phyloP scores from a whole-genome alignment of 1,284 basidiomycete species.

The Trichosporon faecale region DNA sequence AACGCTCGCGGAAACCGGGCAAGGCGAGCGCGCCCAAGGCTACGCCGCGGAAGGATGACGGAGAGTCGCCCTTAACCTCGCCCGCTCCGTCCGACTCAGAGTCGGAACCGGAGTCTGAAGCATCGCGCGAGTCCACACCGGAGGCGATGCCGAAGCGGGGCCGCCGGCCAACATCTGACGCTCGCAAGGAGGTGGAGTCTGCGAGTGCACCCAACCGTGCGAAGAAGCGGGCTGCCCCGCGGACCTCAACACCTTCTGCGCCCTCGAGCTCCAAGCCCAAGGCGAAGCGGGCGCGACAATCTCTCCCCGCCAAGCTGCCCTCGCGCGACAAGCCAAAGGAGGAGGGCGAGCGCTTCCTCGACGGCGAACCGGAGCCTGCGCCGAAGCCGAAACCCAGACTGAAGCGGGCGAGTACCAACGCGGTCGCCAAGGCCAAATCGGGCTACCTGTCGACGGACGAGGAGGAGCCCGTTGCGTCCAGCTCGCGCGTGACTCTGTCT shows the following conservation, averaged over 20 bases:
- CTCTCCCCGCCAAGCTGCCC: not conserved
- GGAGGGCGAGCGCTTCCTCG: not conserved
- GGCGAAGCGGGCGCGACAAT: not conserved
- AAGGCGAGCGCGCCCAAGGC: not conserved
- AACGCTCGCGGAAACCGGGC: not conserved
- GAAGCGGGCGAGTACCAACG: not conserved
- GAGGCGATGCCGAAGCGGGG: not conserved
- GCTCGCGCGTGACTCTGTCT: not conserved
- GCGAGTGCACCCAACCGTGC: not conserved
- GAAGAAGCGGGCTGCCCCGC: not conserved
- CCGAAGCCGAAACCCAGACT: not conserved
- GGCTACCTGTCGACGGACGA: slow-evolving; percentile 1
- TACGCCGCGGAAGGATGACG: not conserved
- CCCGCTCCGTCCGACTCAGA: too few species aligned
- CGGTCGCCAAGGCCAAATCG: not conserved
- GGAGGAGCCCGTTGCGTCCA: not conserved
- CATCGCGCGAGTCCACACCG: not conserved
- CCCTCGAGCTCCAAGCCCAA: not conserved
- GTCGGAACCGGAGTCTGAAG: not conserved
- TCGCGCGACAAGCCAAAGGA: not conserved
- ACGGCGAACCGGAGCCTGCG: not conserved
- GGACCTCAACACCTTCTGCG: not conserved
- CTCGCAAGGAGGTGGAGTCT: not conserved
- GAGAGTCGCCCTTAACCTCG: not conserved
- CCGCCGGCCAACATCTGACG: not conserved